Evolutionary conservation across 2,329 filamentous ascomycete species (phyloP).

Genomic region (Xylaria sp.): DNA sequence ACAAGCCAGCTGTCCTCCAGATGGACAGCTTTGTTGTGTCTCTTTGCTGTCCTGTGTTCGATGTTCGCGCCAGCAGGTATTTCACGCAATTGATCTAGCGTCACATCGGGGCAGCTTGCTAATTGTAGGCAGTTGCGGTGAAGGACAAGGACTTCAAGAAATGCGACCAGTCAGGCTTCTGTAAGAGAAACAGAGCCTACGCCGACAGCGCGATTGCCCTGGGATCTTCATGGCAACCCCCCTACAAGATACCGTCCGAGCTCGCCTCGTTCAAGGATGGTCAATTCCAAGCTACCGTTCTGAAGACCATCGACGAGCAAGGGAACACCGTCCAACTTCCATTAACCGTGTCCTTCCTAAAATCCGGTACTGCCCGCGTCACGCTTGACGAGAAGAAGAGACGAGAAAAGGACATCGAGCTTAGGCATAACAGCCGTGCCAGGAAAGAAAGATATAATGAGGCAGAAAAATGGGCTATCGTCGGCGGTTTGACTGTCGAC

Average conservation of each 20-base stretch:
- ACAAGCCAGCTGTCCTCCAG: slow-evolving; percentile 54
- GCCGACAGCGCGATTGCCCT: slow-evolving; percentile 74
- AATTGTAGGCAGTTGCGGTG: slow-evolving; percentile 64
- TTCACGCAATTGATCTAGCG: slow-evolving; percentile 28
- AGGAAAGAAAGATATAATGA: slow-evolving; percentile 96
- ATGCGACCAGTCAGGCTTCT: slow-evolving; percentile 94
- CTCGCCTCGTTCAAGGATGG: slow-evolving; percentile 79
- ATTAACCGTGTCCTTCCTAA: slow-evolving; percentile 82
- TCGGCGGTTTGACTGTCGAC: slow-evolving; percentile 77
- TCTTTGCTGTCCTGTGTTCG: slow-evolving; percentile 61
- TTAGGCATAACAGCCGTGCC: slow-evolving; percentile 80
- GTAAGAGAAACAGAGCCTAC: slow-evolving; percentile 88
- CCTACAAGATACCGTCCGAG: slow-evolving; percentile 75
- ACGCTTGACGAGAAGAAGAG: slow-evolving; percentile 90
- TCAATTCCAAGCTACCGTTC: slow-evolving; percentile 75
- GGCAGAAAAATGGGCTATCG: slow-evolving; percentile 81
- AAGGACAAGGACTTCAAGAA: slow-evolving; percentile 98
- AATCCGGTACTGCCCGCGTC: slow-evolving; percentile 85
- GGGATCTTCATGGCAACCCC: slow-evolving; percentile 72
- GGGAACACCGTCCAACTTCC: slow-evolving; percentile 77
- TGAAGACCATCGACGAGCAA: slow-evolving; percentile 72
- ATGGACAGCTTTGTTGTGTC: slow-evolving; percentile 67
- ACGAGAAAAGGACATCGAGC: slow-evolving; percentile 82
- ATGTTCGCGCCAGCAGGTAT: slow-evolving; percentile 68
- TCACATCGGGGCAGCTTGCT: slow-evolving; percentile 2